Base-by-base conservation (phyloP, 2,329 filamentous ascomycete genomes). In the Penicillium sp. region DNA sequence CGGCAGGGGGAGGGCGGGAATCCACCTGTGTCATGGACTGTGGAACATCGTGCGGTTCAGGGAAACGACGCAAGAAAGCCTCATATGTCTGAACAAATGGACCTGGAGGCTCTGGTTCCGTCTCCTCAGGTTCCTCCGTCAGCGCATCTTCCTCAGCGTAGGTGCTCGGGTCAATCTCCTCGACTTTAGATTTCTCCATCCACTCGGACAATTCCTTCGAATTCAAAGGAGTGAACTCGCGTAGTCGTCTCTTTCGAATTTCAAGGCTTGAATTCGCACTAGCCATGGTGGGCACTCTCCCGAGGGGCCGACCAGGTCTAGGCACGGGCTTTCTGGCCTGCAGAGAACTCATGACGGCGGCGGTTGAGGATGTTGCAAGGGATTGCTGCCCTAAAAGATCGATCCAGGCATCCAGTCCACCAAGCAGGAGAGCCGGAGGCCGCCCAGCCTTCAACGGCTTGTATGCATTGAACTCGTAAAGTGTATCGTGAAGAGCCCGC, bases 401-500 rank as follows among this genome's bases (percentile, higher is more conserved):
- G 17, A 82, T 72, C 93, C 93, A 98, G 4, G 88, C 87, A 58
- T 90, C 82, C 10, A 98, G 68, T 0, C 93, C 93, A 17, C 93
- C 93, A 45, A 79, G 74, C 1, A 98, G 73, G 29, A 98, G 75
- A 48, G 88, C 86, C 0, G 91, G 90, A 3, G 79, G 77, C 24
- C 82, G 77, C 51, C 81, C 72, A 49, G 71, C 71, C 41, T 71
- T 84, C 29, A 95, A 71, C 9, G 84, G 84, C 57, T 85, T 87
- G 15, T 84, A 82, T 51, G 85, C 86, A 57, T 90, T 95, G 68
- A 90, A 94, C 50, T 93, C 83, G 45, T 83, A 82, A 4, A 98
- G 73, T 0, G 91, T 89, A 54, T 88, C 83, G 61, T 85, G 82
- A 12, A 98, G 74, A 15, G 83, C 83, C 56, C 83, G 76, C 19